Evolutionary conservation across 2,329 filamentous ascomycete genomes (phyloP).

Genomic region (Aspergillus sp.): DNA sequence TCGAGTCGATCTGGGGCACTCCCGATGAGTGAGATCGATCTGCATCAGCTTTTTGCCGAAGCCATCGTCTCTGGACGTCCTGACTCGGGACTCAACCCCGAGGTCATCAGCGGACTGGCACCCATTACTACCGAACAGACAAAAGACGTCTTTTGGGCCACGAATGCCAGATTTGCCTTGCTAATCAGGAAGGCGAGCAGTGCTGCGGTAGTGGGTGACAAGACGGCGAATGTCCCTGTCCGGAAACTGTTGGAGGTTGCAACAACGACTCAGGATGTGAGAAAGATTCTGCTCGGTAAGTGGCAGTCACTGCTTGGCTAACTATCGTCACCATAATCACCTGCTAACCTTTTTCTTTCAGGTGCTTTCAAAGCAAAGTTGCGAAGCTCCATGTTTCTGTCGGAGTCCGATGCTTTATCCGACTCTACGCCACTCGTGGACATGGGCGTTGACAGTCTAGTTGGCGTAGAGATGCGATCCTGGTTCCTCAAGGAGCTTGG

Average conservation of each 20-base stretch:
- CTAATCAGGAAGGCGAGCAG: too few relatives aligned
- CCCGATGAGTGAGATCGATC: not conserved
- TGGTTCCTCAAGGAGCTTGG: not conserved
- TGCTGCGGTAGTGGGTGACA: too few relatives aligned
- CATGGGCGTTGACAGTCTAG: not conserved
- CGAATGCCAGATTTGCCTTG: not conserved
- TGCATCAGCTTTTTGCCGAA: not conserved
- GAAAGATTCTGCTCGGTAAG: not conserved
- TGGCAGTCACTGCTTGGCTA: too few relatives aligned
- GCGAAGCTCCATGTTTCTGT: not conserved
- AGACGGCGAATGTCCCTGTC: too few relatives aligned
- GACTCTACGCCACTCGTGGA: not conserved
- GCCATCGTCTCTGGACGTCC: not conserved
- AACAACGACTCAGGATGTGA: not conserved
- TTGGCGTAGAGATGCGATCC: not conserved
- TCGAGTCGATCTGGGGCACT: not conserved
- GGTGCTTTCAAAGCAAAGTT: not conserved
- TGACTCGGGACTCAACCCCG: not conserved
- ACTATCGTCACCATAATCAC: not conserved
- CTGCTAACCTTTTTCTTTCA: not conserved
- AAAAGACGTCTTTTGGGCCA: not conserved
- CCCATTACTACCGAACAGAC: not conserved
- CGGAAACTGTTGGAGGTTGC: too few relatives aligned
- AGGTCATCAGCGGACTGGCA: not conserved
- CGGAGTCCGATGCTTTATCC: not conserved